These are phyloP conservation scores for Suillus cothurnatus DNA, from an alignment of 768 basidiomycete genomes.

Conservation along the genomic window DNA sequence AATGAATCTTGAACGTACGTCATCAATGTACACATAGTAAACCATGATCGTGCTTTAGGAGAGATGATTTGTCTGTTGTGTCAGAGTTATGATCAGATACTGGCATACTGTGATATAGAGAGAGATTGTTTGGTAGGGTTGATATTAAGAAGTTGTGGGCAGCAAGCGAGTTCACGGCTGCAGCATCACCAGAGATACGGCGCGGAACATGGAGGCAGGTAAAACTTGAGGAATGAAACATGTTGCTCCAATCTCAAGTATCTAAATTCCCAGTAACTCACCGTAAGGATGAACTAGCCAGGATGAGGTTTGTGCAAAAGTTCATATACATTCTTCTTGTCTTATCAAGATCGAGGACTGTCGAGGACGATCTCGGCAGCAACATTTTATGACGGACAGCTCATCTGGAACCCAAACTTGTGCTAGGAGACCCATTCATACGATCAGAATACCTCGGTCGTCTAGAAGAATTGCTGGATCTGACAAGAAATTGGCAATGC, in stretches of 20 bases:
- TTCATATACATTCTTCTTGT: not conserved
- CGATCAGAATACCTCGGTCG: not conserved
- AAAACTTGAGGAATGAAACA: not conserved
- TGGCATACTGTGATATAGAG: not conserved
- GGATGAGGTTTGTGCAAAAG: not conserved
- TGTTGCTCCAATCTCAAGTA: not conserved
- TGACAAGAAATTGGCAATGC: not conserved
- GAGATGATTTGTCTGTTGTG: not conserved
- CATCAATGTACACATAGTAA: not conserved
- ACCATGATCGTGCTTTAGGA: not conserved
- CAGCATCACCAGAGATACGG: not conserved
- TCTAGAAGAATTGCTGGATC: not conserved
- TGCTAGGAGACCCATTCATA: not conserved
- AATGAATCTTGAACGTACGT: not conserved
- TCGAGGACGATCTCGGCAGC: not conserved
- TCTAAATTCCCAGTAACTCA: not conserved
- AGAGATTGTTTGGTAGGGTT: not conserved
- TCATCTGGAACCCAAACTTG: not conserved
- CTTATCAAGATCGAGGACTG: not conserved
- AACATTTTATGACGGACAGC: not conserved
- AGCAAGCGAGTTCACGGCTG: not conserved
- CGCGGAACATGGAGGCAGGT: not conserved
- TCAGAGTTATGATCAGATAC: not conserved
- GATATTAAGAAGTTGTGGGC: not conserved
- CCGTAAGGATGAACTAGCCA: not conserved